Conservation (phyloP, 1,139 yeast species). For the Yamadazyma aaseri region DNA sequence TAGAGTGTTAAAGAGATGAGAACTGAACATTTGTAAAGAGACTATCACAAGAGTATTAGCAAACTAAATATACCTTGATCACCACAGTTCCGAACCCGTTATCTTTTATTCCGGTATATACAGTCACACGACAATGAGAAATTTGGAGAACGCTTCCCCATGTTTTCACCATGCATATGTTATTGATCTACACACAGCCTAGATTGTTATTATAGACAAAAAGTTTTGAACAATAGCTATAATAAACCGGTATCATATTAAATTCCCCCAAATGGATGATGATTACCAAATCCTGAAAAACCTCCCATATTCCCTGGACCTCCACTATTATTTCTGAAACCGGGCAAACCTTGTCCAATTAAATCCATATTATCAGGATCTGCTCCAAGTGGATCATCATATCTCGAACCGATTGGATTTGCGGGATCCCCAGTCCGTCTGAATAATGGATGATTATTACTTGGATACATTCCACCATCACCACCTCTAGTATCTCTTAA, state of each 20-base stretch:
- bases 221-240: no score
- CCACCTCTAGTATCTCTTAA: constrained; percentile 10
- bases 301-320: constrained; percentile 11
- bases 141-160: constrained; percentile 1
- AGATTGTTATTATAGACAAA: not conserved
- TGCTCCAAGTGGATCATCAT: constrained; percentile 49
- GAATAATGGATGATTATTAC: constrained; percentile 51
- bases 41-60: no score
- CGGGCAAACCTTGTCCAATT: constrained; percentile 51
- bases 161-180: constrained; percentile 1
- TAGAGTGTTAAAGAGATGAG: no score
- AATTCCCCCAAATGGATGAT: constrained; percentile 11
- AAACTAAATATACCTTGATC: no score
- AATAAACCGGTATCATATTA: no score
- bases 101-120: no score
- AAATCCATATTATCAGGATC: constrained; percentile 41
- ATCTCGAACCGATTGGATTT: constrained; percentile 52
- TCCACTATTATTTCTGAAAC: constrained; percentile 25
- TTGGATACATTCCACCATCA: constrained; percentile 53
- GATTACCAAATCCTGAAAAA: constrained; percentile 7
- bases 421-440: constrained; percentile 18
- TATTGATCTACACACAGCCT: no score
- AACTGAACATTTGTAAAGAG: no score
- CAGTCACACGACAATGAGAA: not conserved
- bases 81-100: no score